Evolutionary conservation across 2,329 filamentous ascomycete genomes (phyloP).

Genomic region (Zopfia rhizophila): DNA sequence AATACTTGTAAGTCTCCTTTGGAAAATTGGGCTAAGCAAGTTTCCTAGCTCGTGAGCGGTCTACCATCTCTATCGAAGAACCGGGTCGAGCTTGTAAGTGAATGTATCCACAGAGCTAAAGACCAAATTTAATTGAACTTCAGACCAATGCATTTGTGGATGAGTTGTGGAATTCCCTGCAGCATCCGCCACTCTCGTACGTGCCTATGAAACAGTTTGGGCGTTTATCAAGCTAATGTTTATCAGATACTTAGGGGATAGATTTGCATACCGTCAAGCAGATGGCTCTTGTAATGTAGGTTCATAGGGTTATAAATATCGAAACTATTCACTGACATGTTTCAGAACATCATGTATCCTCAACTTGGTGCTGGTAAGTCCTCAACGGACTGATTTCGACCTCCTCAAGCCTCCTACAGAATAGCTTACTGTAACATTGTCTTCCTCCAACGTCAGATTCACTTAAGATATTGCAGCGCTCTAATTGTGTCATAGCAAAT

Average conservation of each 20-base stretch:
- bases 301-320: too few species aligned
- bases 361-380: constrained; percentile 68
- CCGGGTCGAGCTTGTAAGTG: constrained; percentile 20
- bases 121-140: not conserved
- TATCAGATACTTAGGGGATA: constrained; percentile 35
- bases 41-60: constrained; percentile 17
- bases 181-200: constrained; percentile 29
- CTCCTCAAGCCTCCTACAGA: not conserved
- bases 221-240: not conserved
- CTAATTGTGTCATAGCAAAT: constrained; percentile 39
- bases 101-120: not conserved
- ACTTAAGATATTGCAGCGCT: constrained; percentile 67
- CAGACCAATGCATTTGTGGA: constrained; percentile 27
- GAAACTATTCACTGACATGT: too few species aligned
- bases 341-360: constrained; percentile 65
- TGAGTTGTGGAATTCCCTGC: constrained; percentile 26
- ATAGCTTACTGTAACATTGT: not conserved
- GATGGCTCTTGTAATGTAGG: constrained; percentile 54
- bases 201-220: constrained; percentile 1
- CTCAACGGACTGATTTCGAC: constrained; percentile 66
- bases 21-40: too few species aligned
- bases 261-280: constrained; percentile 51
- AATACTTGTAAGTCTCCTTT: too few species aligned
- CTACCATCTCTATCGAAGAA: constrained; percentile 16
- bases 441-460: constrained; percentile 30